Evolutionary conservation across 805 yeast genomes (phyloP), one percentile per base, ranked within the genome.

Genomic region (Candida germanica): DNA sequence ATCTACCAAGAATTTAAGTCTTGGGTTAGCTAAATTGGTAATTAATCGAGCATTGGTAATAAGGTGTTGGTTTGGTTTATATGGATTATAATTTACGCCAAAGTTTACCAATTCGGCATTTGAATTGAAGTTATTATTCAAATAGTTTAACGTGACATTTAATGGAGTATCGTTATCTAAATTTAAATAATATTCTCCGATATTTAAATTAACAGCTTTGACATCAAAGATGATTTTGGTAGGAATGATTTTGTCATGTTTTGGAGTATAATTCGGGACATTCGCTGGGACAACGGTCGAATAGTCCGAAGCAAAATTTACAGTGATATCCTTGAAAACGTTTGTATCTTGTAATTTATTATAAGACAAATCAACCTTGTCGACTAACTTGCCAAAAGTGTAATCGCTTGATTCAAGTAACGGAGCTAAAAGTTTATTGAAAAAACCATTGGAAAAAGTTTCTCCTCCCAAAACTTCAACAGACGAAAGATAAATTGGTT

Each of bases 21-120:
- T 69, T 42, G 58, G 80, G 36, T 66, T 57, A 53, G 57, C 71
- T 68, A 41, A 75, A 53, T 30, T 79, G 50, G 53, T 75, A 56
- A 53, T 64, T 54, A 66, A 44, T 51, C 60, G 49, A 49, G 64
- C 52, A 65, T 58, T 43, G 73, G 85, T 38, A 58, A 67, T 40
- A 62, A 69, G 51, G 42, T 58, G 67, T 43, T 67, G 70, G 61
- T 64, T 44, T 46, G 65, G 60, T 74, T 83, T 47, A 70, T 67
- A 49, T 54, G 72, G 82, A 74, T 77, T 53, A 64, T 61, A 39
- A 70, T 65, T 31, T 61, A 71, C 59, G 44, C 63, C 52, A 60
- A 72, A 28, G 70, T 56, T 33, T 77, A 88, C 44, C 68, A 65
- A 17, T 73, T 65, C 61, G 50, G 79, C 59, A 66, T 79, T 48